Percentiles rank a stretch among this genome's conserved stretches.
Evolutionary conservation across 257 asterid genomes (phyloP).

Genomic region (Penstemon newberryi): DNA sequence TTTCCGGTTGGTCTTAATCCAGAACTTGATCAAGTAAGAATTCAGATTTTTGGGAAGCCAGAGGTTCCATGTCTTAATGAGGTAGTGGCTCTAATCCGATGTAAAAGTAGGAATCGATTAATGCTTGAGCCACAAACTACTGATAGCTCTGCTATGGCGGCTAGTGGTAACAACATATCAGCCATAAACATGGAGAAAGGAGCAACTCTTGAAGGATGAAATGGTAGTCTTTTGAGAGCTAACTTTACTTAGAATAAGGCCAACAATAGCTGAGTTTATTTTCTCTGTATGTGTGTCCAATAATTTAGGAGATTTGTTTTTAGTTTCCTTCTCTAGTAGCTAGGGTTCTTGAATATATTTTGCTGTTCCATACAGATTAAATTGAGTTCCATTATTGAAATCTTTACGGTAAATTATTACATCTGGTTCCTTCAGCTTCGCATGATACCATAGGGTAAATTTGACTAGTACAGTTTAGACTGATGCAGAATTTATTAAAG

Average conservation of each 20-base stretch:
- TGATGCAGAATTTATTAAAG: background rate
- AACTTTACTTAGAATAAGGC: constrained; percentile 32
- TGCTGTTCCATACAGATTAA: too few species aligned
- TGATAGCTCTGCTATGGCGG: background rate
- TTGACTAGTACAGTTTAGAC: background rate
- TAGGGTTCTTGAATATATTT: too few species aligned
- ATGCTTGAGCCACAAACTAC: background rate
- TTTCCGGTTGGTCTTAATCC: background rate
- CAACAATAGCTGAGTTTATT: too few species aligned
- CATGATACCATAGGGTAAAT: background rate
- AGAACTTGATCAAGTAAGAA: background rate
- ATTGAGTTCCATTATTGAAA: too few species aligned
- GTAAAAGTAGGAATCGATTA: background rate
- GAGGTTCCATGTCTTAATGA: background rate
- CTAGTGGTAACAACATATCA: background rate
- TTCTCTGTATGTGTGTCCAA: too few species aligned
- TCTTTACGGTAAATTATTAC: background rate
- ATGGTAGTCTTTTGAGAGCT: too few species aligned
- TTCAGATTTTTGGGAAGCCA: background rate
- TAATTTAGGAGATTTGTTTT: too few species aligned
- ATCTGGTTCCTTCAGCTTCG: background rate
- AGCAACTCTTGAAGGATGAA: background rate
- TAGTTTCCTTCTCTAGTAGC: too few species aligned
- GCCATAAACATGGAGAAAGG: background rate
- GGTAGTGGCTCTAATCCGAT: background rate